Evolutionary conservation across 2,329 filamentous ascomycete genomes (phyloP).

Genomic region (Aspergillus costaricaensis): DNA sequence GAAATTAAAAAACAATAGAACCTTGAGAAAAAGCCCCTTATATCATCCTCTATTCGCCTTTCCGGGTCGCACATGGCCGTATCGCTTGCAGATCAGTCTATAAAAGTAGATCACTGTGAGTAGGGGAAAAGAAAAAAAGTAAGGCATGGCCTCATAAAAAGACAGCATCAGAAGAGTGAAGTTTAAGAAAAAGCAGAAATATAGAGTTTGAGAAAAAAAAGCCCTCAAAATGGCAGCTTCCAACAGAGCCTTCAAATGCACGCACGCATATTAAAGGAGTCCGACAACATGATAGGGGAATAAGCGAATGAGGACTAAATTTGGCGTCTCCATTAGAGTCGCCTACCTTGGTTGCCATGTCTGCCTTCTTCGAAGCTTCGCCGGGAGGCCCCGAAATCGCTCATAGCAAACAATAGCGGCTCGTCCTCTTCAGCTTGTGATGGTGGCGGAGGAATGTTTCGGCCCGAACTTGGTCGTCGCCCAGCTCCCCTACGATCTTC

Average conservation of each 20-base stretch:
- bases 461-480: conserved; percentile 38
- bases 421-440: conserved; percentile 45
- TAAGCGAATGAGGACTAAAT: conserved; percentile 18
- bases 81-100: conserved; percentile 25
- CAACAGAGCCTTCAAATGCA: neutral
- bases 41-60: conserved; percentile 26
- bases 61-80: conserved; percentile 12
- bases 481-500: conserved; percentile 40
- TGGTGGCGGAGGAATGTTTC: conserved; percentile 34
- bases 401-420: conserved; percentile 50
- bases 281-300: neutral
- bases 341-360: conserved; percentile 32
- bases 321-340: conserved; percentile 29
- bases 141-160: conserved; percentile 3
- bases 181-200: conserved; percentile 11
- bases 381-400: conserved; percentile 46
- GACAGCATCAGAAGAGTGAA: conserved; percentile 8
- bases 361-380: conserved; percentile 46
- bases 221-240: neutral
- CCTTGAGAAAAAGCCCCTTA: neutral
- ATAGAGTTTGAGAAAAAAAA: conserved; percentile 1
- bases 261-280: neutral
- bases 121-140: neutral
- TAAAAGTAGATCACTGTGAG: conserved; percentile 20
- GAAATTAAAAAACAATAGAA: conserved; percentile 11